Evolutionary conservation across 2,329 filamentous ascomycete species (phyloP), one percentile per base, ranked within the genome.

Genomic region (Laburnicola sp.): DNA sequence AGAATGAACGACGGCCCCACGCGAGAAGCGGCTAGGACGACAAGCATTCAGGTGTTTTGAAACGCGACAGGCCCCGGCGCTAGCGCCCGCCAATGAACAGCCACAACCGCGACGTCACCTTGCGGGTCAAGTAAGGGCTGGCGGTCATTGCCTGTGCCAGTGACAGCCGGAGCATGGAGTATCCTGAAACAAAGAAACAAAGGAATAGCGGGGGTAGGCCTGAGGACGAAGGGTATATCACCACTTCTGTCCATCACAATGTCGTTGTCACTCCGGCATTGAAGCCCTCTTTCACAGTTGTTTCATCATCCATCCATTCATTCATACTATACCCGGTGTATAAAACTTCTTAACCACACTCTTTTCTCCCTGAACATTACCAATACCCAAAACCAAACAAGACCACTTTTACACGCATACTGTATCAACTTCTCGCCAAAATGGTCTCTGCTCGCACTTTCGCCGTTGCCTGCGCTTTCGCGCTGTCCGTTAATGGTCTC

Each of bases 401-500:
- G 10, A 30, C 40, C 30, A 31, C 40, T 11, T 2, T 30, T 22
- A 37, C 26, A 40, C 39, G 30, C 16, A 32, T 22, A 50, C 21
- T 26, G 28, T 39, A 38, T 23, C 30, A 46, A 50, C 8, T 40
- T 22, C 49, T 23, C 40, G 56, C 41, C 53, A 66, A 56, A 28
- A 70, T 69, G 67, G 51, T 62, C 44, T 56, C 60, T 52, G 62
- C 65, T 40, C 48, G 51, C 30, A 55, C 57, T 30, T 45, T 64
- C 32, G 44, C 67, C 26, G 43, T 68, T 16, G 55, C 60, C 22
- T 47, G 62, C 45, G 59, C 65, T 30, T 53, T 69, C 34, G 59
- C 63, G 47, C 73, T 87, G 59, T 65, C 72, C 56, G 53, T 71
- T 45, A 45, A 63, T 16, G 56, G 62, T 27, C 57, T 59, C 36